Evolutionary conservation across 2,329 filamentous ascomycete species (phyloP), one percentile per base, ranked within the genome.

Genomic region (Botrytis paeoniae): DNA sequence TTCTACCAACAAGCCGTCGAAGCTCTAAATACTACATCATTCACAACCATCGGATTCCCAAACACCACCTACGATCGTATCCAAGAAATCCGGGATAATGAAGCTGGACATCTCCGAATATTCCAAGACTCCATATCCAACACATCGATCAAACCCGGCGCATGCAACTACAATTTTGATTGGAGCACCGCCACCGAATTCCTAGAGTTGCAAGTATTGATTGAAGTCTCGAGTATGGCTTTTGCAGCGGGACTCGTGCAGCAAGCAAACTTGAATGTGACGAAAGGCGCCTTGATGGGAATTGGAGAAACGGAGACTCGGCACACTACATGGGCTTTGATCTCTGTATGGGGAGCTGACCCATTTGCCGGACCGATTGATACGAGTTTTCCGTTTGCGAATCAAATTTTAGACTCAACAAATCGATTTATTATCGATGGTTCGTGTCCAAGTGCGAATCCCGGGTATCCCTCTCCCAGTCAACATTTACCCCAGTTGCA

Each of bases 1-100:
- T 85, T 85, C 77, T 85, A 85, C 77, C 81, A 85, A 73, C 79
- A 81, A 73, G 82, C 78, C 14, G 82, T 85, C 0, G 83, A 85
- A 70, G 73, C 73, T 2, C 85, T 85, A 79, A 83, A 82, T 59
- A 63, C 72, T 22, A 75, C 78, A 2, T 74, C 77, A 16, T 85
- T 85, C 74, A 80, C 78, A 0, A 73, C 76, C 1, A 66, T 81
- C 18, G 82, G 81, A 10, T 77, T 82, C 41, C 82, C 82, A 9
- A 82, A 84, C 64, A 82, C 76, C 7, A 85, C 84, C 43, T 83
- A 83, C 72, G 78, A 81, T 29, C 80, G 82, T 8, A 79, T 83
- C 59, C 74, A 75, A 73, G 81, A 85, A 73, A 85, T 85, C 70
- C 81, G 83, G 10, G 82, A 85, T 74, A 85, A 84, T 61, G 84